Percentiles rank a stretch among this genome's conserved stretches.
Conservation (phyloP, 2,329 filamentous ascomycete species). For the Tolypocladium tropicale region DNA sequence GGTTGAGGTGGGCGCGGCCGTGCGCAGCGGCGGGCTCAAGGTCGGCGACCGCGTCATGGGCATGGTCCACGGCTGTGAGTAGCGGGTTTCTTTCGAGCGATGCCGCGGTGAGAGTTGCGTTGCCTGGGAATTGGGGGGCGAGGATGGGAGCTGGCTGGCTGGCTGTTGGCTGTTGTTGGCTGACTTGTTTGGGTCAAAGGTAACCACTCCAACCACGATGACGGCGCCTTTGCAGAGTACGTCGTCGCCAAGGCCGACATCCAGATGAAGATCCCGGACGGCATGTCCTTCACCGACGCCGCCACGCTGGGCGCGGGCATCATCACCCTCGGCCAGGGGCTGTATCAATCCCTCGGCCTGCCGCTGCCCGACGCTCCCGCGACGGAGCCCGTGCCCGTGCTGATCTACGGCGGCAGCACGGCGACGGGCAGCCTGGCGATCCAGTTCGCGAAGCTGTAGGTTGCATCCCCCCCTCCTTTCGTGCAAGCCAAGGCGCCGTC, state of each 20-base stretch:
- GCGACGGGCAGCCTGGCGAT: background rate
- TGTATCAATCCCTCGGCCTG: background rate
- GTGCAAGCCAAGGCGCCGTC: too few species aligned
- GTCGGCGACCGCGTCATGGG: background rate
- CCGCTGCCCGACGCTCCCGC: background rate
- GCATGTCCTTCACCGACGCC: background rate
- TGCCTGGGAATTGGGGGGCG: too few species aligned
- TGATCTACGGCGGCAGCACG: background rate
- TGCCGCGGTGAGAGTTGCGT: too few species aligned
- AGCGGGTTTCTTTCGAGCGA: too few species aligned
- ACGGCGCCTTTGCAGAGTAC: background rate
- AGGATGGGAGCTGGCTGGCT: too few species aligned
- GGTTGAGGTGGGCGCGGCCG: background rate
- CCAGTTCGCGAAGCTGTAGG: background rate
- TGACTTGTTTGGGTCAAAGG: background rate
- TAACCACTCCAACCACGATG: background rate
- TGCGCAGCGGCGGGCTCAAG: background rate
- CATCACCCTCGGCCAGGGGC: background rate
- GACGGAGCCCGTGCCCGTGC: background rate
- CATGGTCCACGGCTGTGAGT: background rate
- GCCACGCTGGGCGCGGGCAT: background rate
- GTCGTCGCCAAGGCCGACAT: background rate
- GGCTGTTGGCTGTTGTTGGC: too few species aligned
- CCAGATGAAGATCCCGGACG: background rate
- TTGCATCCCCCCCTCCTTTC: too few species aligned